Evolutionary conservation across 2,329 filamentous ascomycete species (phyloP).

Genomic region (Fusarium sp.): DNA sequence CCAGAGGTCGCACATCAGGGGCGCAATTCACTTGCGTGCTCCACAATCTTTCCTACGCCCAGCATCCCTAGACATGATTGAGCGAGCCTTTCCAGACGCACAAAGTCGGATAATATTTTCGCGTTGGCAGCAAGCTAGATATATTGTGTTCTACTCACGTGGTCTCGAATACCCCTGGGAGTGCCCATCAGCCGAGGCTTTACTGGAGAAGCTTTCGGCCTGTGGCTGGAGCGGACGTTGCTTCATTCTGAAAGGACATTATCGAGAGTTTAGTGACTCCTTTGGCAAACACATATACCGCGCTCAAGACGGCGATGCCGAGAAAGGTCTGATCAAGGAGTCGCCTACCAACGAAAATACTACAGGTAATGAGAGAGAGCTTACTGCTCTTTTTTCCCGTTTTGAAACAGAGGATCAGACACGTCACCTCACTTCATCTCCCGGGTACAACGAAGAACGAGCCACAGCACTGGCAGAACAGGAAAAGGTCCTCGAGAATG

Average conservation of each 20-base stretch:
- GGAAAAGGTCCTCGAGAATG: conserved; percentile 62
- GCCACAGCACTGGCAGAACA: conserved; percentile 57
- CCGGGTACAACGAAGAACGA: conserved; percentile 56
- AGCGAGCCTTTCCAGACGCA: conserved; percentile 63
- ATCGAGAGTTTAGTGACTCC: conserved; percentile 65
- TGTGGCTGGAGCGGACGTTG: conserved; percentile 64
- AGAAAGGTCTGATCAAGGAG: conserved; percentile 47
- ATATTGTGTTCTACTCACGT: conserved; percentile 66
- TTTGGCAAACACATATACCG: conserved; percentile 64
- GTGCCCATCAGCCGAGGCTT: conserved; percentile 61
- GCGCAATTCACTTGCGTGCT: conserved; percentile 64
- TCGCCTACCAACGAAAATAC: conserved; percentile 33
- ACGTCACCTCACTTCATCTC: conserved; percentile 54
- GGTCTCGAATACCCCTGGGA: conserved; percentile 64
- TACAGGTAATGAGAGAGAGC: conserved; percentile 53
- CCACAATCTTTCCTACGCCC: conserved; percentile 62
- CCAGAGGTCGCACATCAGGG: conserved; percentile 63
- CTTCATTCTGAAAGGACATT: conserved; percentile 68
- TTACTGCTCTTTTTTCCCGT: conserved; percentile 59
- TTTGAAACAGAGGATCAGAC: conserved; percentile 59
- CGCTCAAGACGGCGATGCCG: conserved; percentile 57
- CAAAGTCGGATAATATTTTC: conserved; percentile 61
- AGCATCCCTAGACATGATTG: conserved; percentile 64
- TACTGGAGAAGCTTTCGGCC: conserved; percentile 60
- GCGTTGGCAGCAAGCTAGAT: conserved; percentile 61